phyloP scores from a whole-genome alignment of 1,284 basidiomycete species.

The Cutaneotrichosporon daszewskae region DNA sequence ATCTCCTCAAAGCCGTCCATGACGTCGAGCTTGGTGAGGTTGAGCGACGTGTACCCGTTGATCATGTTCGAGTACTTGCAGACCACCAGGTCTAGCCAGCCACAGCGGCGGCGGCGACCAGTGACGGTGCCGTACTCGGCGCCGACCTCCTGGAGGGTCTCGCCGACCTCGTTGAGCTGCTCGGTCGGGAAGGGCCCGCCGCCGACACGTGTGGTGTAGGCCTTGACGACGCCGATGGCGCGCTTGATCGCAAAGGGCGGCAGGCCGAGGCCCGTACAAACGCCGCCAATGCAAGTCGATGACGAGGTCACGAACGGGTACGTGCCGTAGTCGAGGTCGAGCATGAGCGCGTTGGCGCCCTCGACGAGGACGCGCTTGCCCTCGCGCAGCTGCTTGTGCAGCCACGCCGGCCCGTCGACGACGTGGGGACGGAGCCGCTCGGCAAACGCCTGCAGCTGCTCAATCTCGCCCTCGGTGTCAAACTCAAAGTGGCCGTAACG shows the following conservation, averaged over 20 bases:
- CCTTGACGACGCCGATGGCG: slow-evolving; percentile 89
- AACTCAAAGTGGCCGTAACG: slow-evolving; percentile 98
- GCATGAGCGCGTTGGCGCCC: slow-evolving; percentile 96
- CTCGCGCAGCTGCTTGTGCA: slow-evolving; percentile 53
- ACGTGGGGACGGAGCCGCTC: slow-evolving; percentile 83
- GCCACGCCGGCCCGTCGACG: slow-evolving; percentile 44
- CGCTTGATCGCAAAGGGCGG: slow-evolving; percentile 81
- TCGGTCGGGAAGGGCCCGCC: slow-evolving; percentile 97
- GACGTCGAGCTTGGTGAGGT: slow-evolving; percentile 94
- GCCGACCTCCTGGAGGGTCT: slow-evolving; percentile 88
- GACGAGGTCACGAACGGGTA: slow-evolving; percentile 97
- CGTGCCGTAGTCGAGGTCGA: slow-evolving; percentile 95
- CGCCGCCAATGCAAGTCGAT: slow-evolving; percentile 83
- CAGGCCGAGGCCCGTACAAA: slow-evolving; percentile 92
- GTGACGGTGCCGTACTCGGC: slow-evolving; percentile 89
- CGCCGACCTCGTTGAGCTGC: slow-evolving; percentile 78
- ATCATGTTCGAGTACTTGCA: slow-evolving; percentile 87
- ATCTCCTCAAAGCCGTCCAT: slow-evolving; percentile 81
- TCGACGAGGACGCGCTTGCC: slow-evolving; percentile 86
- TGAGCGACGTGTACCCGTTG: slow-evolving; percentile 91
- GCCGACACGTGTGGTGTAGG: slow-evolving; percentile 95
- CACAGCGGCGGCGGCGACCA: slow-evolving; percentile 83
- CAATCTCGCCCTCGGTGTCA: slow-evolving; percentile 94
- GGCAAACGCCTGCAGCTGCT: slow-evolving; percentile 84
- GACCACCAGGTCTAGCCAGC: slow-evolving; percentile 96